These are phyloP conservation scores for Epichloe hybrida DNA, from an alignment of 2,329 filamentous ascomycete genomes.

Conservation along the genomic window DNA sequence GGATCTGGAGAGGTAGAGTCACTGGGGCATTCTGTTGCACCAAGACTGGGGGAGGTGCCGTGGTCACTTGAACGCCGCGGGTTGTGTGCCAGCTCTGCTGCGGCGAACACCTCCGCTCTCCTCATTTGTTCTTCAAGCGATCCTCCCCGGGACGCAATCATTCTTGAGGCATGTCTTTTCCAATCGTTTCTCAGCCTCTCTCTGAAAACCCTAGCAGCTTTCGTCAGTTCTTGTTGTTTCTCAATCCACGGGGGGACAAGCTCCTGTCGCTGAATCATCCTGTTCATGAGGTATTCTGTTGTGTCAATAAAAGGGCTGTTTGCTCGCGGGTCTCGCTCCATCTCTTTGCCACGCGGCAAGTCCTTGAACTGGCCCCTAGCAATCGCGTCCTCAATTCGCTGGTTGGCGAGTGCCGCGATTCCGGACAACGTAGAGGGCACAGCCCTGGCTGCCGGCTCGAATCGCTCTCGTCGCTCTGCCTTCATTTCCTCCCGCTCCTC, in stretches of 20 bases:
- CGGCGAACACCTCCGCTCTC: constrained; percentile 59
- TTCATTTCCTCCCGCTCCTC: constrained; percentile 60
- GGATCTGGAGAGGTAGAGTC: background rate
- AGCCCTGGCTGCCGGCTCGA: constrained; percentile 55
- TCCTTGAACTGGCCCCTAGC: constrained; percentile 78
- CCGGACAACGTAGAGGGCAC: constrained; percentile 69
- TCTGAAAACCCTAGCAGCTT: constrained; percentile 57
- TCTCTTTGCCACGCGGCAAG: constrained; percentile 63
- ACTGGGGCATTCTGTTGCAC: background rate
- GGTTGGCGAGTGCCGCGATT: constrained; percentile 71
- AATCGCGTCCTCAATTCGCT: constrained; percentile 88
- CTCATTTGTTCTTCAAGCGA: constrained; percentile 58
- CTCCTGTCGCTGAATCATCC: constrained; percentile 93
- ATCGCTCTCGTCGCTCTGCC: constrained; percentile 67
- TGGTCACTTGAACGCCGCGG: constrained; percentile 25
- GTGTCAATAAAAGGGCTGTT: constrained; percentile 87
- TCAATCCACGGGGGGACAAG: constrained; percentile 99
- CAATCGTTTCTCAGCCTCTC: constrained; percentile 66
- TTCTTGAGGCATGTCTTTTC: constrained; percentile 66
- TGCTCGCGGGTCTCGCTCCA: constrained; percentile 71
- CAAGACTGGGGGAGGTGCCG: background rate
- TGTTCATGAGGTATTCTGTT: constrained; percentile 96
- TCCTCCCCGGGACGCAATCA: constrained; percentile 67
- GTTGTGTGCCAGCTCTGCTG: constrained; percentile 56
- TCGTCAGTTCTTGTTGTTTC: constrained; percentile 82